Evolutionary conservation across 2,329 filamentous ascomycete genomes (phyloP), one percentile per base, ranked within the genome.

Genomic region (Alternaria consortialis): DNA sequence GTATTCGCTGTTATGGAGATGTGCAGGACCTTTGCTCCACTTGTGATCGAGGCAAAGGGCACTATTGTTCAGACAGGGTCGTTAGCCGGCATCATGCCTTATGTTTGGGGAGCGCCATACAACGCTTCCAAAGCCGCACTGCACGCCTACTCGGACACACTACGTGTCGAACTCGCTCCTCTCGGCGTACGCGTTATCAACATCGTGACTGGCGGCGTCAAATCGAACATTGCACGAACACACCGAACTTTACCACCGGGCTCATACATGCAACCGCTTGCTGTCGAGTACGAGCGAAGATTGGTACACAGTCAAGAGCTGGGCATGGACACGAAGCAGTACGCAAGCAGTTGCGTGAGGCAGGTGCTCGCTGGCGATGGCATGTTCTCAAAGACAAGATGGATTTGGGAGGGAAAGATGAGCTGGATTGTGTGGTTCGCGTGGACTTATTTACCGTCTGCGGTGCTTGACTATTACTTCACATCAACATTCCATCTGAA

Each of bases 91-190:
- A 69, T 82, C 2, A 80, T 74, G 64, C 73, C 73, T 1, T 78
- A 74, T 62, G 69, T 67, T 7, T 75, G 73, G 67, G 73, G 68
- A n/a, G 68, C 66, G 39, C 77, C 77, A 3, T 89, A 89, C 78
- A 87, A 86, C 67, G 85, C 86, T 7, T 84, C 83, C 37, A 88
- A 88, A 72, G 87, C 85, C 0, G 87, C 87, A 0, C 70, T 89
- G 36, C 86, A 88, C 70, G 79, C 82, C 1, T 89, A 86, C 72
- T 84, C 82, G 58, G 82, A 88, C 60, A 87, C 85, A 0, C 73
- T 88, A 47, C 82, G 87, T 12, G 82, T 88, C 17, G 86, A 89
- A 68, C 75, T 88, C 11, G 79, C 73, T 58, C 86, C 85, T 1
- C 81, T 84, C 15, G 81, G 79, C 7, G 82, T 84, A 7, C 74